Percentiles rank a stretch among this genome's conserved stretches.
These are phyloP conservation scores for Russula griseocarnosa DNA, from an alignment of 768 basidiomycete genomes.

Conservation along the genomic window DNA sequence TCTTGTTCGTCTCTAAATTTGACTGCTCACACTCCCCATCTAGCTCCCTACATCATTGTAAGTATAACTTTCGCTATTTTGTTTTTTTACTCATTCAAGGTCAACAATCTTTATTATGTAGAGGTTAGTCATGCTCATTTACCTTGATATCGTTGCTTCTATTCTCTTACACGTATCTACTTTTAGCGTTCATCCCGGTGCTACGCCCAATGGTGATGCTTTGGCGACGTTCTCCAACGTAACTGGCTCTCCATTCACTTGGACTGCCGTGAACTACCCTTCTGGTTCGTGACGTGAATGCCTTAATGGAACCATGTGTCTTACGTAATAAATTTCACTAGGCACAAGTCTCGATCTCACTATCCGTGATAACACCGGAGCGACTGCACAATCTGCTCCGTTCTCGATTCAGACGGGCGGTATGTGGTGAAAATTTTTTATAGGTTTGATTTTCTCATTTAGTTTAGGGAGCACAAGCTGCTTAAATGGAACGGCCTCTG, in stretches of 20 bases:
- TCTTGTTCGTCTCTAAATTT: background rate
- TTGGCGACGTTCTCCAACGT: constrained; percentile 45
- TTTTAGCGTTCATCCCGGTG: constrained; percentile 53
- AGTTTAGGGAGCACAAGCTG: constrained; percentile 38
- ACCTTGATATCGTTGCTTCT: background rate
- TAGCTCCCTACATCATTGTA: constrained; percentile 66
- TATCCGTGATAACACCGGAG: constrained; percentile 60
- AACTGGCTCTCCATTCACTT: constrained; percentile 43
- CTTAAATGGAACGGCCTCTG: constrained; percentile 28
- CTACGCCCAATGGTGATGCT: constrained; percentile 41
- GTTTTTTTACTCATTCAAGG: background rate
- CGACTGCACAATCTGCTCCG: constrained; percentile 45
- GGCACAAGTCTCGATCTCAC: constrained; percentile 54
- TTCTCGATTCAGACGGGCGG: constrained; percentile 46
- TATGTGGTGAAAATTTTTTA: constrained; percentile 5
- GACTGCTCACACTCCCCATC: constrained; percentile 17
- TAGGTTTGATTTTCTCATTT: background rate
- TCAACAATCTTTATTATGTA: background rate
- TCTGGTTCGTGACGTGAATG: constrained; percentile 37
- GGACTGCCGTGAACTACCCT: constrained; percentile 47
- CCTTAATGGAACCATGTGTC: background rate
- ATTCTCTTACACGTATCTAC: background rate
- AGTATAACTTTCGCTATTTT: constrained; percentile 31
- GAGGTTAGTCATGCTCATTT: constrained; percentile 38
- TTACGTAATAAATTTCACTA: constrained; percentile 27